These are phyloP conservation scores for Phoma sp. DNA, from an alignment of 2,329 filamentous ascomycete species.

Conservation along the genomic window DNA sequence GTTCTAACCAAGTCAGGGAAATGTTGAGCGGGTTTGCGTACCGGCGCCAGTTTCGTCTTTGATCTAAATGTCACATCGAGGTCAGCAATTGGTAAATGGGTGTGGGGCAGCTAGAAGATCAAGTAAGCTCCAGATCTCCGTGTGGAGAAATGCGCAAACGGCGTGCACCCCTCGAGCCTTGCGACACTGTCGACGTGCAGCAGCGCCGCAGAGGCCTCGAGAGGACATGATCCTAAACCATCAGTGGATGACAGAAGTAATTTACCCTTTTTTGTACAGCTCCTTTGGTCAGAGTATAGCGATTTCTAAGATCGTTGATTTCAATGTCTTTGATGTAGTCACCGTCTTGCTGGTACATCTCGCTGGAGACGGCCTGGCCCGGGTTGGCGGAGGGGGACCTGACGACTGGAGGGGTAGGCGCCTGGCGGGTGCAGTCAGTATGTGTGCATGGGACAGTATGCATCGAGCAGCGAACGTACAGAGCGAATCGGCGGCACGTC, in stretches of 20 bases:
- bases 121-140: constrained; percentile 56
- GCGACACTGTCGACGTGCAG: constrained; percentile 65
- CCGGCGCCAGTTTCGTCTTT: constrained; percentile 99
- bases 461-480: constrained; percentile 49
- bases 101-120: constrained; percentile 50
- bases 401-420: constrained; percentile 56
- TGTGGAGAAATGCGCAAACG: constrained; percentile 45
- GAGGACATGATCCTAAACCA: constrained; percentile 57
- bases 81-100: constrained; percentile 92
- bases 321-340: constrained; percentile 99
- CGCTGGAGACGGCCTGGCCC: constrained; percentile 64
- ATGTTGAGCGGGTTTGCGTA: constrained; percentile 79
- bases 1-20: constrained; percentile 63
- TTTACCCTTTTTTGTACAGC: constrained; percentile 99
- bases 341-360: constrained; percentile 93
- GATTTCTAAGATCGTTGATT: constrained; percentile 96
- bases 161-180: constrained; percentile 30
- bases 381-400: constrained; percentile 62
- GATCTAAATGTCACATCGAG: constrained; percentile 90
- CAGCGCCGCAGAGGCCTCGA: constrained; percentile 34
- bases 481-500: constrained; percentile 82
- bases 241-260: constrained; percentile 74
- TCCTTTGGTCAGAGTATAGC: constrained; percentile 95
- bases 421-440: constrained; percentile 41
- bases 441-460: background rate